phyloP scores from a whole-genome alignment of 1,139 yeast genomes.

The Pichia sp. region DNA sequence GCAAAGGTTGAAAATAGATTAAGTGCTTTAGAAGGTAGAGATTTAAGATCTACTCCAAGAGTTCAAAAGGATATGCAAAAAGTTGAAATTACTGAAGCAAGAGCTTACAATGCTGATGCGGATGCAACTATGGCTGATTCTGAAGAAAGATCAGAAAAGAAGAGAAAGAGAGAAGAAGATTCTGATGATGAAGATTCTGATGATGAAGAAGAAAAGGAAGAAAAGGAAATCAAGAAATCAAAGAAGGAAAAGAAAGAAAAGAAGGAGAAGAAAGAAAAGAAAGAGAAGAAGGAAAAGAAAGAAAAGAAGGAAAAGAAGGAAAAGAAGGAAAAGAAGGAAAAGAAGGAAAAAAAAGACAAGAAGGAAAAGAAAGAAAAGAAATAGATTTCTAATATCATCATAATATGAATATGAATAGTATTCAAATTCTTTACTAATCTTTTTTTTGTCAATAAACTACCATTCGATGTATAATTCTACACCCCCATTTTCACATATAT shows the following conservation, averaged over 20 bases:
- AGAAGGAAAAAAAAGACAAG: constrained; percentile 44
- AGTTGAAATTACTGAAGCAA: constrained; percentile 75
- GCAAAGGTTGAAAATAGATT: constrained; percentile 91
- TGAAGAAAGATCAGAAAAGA: constrained; percentile 32
- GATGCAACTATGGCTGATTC: constrained; percentile 56
- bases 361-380: constrained; percentile 30
- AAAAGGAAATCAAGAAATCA: constrained; percentile 37
- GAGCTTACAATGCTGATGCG: constrained; percentile 91
- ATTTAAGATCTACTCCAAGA: constrained; percentile 74
- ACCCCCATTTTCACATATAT: background rate
- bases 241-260: constrained; percentile 40
- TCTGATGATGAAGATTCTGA: constrained; percentile 37
- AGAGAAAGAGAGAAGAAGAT: constrained; percentile 42
- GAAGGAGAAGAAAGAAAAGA: constrained; percentile 33
- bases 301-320: constrained; percentile 39
- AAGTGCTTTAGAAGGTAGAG: constrained; percentile 94
- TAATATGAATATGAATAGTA: too few species aligned
- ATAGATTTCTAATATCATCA: constrained; percentile 15
- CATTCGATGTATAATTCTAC: constrained; percentile 3
- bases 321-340: constrained; percentile 43
- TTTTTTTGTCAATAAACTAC: background rate
- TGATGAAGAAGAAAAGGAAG: constrained; percentile 37
- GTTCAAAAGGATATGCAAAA: constrained; percentile 71
- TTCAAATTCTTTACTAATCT: background rate
- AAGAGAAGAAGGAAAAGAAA: constrained; percentile 32